Evolutionary conservation across 2,329 filamentous ascomycete genomes (phyloP).

Genomic region (Aspergillus fumigatus): DNA sequence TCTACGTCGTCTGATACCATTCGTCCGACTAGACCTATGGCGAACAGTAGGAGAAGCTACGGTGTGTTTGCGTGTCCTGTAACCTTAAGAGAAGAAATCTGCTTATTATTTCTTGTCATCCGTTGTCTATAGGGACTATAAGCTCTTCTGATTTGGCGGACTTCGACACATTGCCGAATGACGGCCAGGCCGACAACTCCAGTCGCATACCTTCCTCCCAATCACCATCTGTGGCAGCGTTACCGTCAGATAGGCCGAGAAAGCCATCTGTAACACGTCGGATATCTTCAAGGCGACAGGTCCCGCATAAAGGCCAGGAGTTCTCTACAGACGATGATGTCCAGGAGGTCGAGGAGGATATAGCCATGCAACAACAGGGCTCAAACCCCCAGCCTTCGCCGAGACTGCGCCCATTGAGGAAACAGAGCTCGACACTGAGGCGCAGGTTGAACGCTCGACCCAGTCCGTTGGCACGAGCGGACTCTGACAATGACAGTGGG

Average conservation of each 20-base stretch:
- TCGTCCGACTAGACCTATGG: conserved; percentile 12
- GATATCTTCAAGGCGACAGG: conserved; percentile 65
- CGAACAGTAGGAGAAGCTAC: conserved; percentile 24
- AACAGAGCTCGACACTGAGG: conserved; percentile 38
- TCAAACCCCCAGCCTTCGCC: conserved; percentile 30
- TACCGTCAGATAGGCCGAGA: conserved; percentile 47
- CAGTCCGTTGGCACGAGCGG: conserved; percentile 30
- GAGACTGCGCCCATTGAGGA: conserved; percentile 29
- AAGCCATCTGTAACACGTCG: conserved; percentile 72
- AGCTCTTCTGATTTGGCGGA: conserved; percentile 19
- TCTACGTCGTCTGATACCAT: conserved; percentile 10
- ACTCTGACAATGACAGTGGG: conserved; percentile 35
- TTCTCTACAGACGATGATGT: conserved; percentile 90
- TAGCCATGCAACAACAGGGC: conserved; percentile 38
- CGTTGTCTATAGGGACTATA: conserved; percentile 25
- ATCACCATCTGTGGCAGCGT: conserved; percentile 41
- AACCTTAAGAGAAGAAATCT: background rate
- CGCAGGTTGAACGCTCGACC: conserved; percentile 32
- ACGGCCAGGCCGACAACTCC: conserved; percentile 25
- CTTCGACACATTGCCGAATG: conserved; percentile 24
- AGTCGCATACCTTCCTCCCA: conserved; percentile 35
- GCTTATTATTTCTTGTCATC: background rate
- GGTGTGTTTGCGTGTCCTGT: conserved; percentile 16
- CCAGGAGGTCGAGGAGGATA: conserved; percentile 71
- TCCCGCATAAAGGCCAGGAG: conserved; percentile 74